Evolutionary conservation across 495 filamentous ascomycete species (phyloP).

Genomic region (Podospora anserina): DNA sequence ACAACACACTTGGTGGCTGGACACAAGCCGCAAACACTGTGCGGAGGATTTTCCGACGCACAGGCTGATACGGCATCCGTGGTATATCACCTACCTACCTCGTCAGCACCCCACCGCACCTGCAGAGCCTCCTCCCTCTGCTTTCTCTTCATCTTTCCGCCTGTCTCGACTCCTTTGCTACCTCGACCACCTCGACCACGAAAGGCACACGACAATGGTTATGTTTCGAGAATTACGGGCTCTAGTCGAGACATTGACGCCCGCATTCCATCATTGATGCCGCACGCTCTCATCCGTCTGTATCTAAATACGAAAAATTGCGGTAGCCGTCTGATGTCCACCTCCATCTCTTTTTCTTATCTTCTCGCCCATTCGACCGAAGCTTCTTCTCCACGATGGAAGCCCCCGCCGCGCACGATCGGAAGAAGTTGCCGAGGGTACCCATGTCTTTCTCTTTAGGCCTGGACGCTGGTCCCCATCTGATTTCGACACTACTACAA

Average conservation of each 20-base stretch:
- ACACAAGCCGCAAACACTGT: background rate
- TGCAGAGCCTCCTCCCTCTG: background rate
- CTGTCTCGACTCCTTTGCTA: too few relatives aligned
- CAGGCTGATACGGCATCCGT: background rate
- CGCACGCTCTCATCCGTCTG: too few relatives aligned
- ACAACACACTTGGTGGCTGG: background rate
- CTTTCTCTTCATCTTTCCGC: too few relatives aligned
- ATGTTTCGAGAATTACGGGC: too few relatives aligned
- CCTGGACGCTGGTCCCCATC: background rate
- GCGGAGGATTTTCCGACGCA: background rate
- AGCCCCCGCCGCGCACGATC: background rate
- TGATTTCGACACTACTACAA: background rate
- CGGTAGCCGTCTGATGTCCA: background rate
- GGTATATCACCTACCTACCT: too few relatives aligned
- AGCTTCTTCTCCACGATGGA: background rate
- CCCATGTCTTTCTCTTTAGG: background rate
- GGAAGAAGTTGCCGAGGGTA: background rate
- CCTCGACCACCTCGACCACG: too few relatives aligned
- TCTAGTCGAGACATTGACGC: too few relatives aligned
- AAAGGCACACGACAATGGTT: too few relatives aligned
- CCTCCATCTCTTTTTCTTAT: too few relatives aligned
- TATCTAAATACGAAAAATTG: too few relatives aligned
- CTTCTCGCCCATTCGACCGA: background rate
- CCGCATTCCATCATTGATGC: too few relatives aligned
- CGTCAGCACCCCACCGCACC: background rate